phyloP scores from a whole-genome alignment of 1,284 basidiomycete genomes.

The Gymnopus androsaceus region DNA sequence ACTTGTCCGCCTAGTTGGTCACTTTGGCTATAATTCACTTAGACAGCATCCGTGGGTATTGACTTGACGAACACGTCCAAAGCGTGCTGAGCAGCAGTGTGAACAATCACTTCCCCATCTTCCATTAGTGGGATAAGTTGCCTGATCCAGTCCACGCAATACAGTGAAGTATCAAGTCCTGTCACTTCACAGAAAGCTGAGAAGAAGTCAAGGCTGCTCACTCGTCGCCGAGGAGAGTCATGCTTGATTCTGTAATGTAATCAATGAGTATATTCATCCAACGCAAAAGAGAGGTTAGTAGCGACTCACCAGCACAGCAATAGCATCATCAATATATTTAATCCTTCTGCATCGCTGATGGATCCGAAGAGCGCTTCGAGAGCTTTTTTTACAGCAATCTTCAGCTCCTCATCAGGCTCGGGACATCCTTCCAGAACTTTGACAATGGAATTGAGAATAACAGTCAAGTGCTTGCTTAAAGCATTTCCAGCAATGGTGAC shows the following conservation, averaged over 20 bases:
- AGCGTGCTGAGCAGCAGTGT: constrained; percentile 82
- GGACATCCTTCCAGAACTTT: constrained; percentile 59
- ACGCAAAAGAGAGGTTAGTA: too few species aligned
- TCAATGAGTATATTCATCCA: constrained; percentile 18
- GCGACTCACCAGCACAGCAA: constrained; percentile 83
- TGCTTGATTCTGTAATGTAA: constrained; percentile 75
- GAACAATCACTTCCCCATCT: constrained; percentile 74
- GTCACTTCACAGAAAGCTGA: constrained; percentile 82
- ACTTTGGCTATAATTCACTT: too few species aligned
- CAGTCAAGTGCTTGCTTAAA: constrained; percentile 79
- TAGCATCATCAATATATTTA: constrained; percentile 86
- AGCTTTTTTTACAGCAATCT: constrained; percentile 76
- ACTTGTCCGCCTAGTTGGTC: too few species aligned
- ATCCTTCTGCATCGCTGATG: constrained; percentile 80
- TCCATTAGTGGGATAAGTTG: constrained; percentile 87
- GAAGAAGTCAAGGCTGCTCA: constrained; percentile 80
- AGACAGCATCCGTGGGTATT: constrained; percentile 90
- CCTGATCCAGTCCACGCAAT: constrained; percentile 95
- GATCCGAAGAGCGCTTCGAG: constrained; percentile 74
- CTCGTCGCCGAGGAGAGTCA: constrained; percentile 68
- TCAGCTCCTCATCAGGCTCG: constrained; percentile 70
- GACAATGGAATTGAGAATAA: constrained; percentile 77
- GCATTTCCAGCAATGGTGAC: constrained; percentile 93
- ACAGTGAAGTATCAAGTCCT: constrained; percentile 78
- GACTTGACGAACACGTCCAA: constrained; percentile 91